Conservation (phyloP, 768 basidiomycete species). For the Psilocybe azurescens region DNA sequence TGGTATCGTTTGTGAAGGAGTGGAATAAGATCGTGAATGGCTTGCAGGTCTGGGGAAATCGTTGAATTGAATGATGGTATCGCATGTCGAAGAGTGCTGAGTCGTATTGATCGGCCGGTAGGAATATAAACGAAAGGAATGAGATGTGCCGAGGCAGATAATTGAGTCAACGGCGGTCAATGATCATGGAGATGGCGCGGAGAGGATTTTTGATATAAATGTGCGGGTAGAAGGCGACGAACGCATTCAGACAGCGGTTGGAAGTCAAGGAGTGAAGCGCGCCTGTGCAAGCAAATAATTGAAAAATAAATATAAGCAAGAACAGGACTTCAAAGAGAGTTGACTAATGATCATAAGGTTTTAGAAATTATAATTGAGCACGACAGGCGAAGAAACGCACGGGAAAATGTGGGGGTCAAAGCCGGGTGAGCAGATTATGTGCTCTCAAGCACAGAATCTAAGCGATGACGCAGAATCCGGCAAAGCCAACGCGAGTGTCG, state of each 20-base stretch:
- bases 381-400: neutral
- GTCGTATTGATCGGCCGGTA: too few relatives aligned
- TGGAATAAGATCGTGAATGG: too few relatives aligned
- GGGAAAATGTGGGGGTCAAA: neutral
- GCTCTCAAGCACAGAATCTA: neutral
- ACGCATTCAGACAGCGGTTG: neutral
- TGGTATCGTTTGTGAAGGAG: too few relatives aligned
- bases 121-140: too few relatives aligned
- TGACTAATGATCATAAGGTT: too few relatives aligned
- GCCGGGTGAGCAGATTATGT: neutral
- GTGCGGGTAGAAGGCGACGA: too few relatives aligned
- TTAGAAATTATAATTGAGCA: too few relatives aligned
- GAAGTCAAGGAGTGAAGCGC: neutral
- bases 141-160: too few relatives aligned
- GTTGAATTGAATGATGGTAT: too few relatives aligned
- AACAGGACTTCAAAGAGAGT: neutral
- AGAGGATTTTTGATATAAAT: neutral
- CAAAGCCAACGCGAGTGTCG: neutral
- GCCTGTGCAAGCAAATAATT: neutral
- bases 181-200: neutral
- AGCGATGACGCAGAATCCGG: conserved; percentile 4
- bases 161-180: too few relatives aligned
- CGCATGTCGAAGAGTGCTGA: too few relatives aligned
- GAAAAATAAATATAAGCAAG: neutral
- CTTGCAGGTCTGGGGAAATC: too few relatives aligned